A percentile compares a stretch with the other conserved stretches of the same genome.
Evolutionary conservation across 2,329 filamentous ascomycete species (phyloP).

Genomic region (Lecanosticta acicola): DNA sequence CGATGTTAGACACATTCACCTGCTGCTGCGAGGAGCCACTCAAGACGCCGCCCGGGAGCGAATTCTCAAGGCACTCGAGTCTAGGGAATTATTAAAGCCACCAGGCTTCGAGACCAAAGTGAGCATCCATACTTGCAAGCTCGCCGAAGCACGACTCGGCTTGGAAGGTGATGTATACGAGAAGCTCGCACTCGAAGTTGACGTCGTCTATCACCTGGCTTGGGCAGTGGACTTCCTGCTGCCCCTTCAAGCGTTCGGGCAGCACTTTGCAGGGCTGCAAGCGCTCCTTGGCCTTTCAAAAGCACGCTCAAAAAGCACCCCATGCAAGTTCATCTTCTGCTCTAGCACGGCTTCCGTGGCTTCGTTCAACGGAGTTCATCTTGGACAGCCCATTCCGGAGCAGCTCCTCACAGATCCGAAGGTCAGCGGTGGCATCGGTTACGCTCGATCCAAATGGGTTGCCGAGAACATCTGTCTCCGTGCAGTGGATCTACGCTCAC

Average conservation of each 20-base stretch:
- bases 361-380: slow-evolving; percentile 32
- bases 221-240: slow-evolving; percentile 63
- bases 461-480: slow-evolving; percentile 50
- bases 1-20: slow-evolving; percentile 46
- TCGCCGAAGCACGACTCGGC: slow-evolving; percentile 48
- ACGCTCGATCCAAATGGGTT: slow-evolving; percentile 55
- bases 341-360: slow-evolving; percentile 43
- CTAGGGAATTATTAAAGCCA: slow-evolving; percentile 32
- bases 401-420: slow-evolving; percentile 37
- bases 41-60: slow-evolving; percentile 40
- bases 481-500: slow-evolving; percentile 28
- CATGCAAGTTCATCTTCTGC: slow-evolving; percentile 44
- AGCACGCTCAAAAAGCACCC: slow-evolving; percentile 15
- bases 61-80: slow-evolving; percentile 41
- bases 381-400: slow-evolving; percentile 37
- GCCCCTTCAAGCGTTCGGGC: slow-evolving; percentile 49
- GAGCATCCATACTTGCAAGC: slow-evolving; percentile 43
- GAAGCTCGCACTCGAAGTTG: slow-evolving; percentile 39
- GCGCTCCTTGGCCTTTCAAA: slow-evolving; percentile 47
- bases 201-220: slow-evolving; percentile 56
- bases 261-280: slow-evolving; percentile 47
- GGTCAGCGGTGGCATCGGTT: slow-evolving; percentile 47
- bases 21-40: slow-evolving; percentile 50
- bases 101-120: slow-evolving; percentile 35
- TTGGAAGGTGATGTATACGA: slow-evolving; percentile 40